These are phyloP conservation scores for Sphaerulina musiva DNA, from an alignment of 2,329 filamentous ascomycete genomes.

Conservation along the genomic window DNA sequence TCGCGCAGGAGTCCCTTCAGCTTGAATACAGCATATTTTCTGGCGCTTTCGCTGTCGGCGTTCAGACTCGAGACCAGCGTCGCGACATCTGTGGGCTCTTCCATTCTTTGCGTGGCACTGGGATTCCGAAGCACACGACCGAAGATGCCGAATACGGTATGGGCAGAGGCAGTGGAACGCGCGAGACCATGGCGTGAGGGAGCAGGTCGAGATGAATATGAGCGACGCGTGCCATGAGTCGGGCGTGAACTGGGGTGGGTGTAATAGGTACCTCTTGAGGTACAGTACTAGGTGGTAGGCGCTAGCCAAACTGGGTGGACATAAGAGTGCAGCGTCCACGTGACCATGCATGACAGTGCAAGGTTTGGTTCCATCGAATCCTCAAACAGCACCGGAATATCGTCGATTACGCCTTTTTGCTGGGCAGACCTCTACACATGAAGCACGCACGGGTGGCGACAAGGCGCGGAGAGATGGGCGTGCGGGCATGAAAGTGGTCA, in stretches of 20 bases:
- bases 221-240: slow-evolving; percentile 8
- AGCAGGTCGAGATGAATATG: background rate
- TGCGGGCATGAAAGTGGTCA: background rate
- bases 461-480: too few relatives aligned
- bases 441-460: too few relatives aligned
- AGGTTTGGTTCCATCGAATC: too few relatives aligned
- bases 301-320: background rate
- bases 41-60: slow-evolving; percentile 73
- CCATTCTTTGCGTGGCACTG: slow-evolving; percentile 24
- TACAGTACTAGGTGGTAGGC: too few relatives aligned
- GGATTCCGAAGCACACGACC: slow-evolving; percentile 42
- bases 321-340: background rate
- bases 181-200: slow-evolving; percentile 18
- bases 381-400: too few relatives aligned
- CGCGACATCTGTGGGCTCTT: slow-evolving; percentile 30
- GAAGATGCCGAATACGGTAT: slow-evolving; percentile 43
- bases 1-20: slow-evolving; percentile 92
- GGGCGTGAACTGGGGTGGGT: background rate
- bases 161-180: slow-evolving; percentile 21
- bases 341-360: background rate
- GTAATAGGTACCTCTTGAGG: too few relatives aligned
- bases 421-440: too few relatives aligned
- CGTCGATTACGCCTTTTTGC: too few relatives aligned
- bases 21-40: slow-evolving; percentile 99
- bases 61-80: slow-evolving; percentile 49